A percentile compares a stretch with the other conserved stretches of the same genome.
These are phyloP conservation scores for Tephrocybe sp. DNA, from an alignment of 768 basidiomycete genomes.

Conservation along the genomic window DNA sequence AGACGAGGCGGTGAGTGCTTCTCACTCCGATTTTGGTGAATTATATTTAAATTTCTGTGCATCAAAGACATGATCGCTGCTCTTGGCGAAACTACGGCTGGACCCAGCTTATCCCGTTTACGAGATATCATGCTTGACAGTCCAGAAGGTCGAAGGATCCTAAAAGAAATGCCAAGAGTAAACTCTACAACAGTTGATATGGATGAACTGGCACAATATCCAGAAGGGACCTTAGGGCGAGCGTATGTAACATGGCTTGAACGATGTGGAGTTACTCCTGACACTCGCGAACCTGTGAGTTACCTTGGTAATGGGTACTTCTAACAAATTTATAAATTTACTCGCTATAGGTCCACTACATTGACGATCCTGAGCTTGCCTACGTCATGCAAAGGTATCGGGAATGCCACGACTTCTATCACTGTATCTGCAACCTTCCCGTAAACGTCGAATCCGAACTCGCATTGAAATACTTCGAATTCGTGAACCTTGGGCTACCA, in stretches of 20 bases:
- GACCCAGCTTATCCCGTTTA: conserved; percentile 69
- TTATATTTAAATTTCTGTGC: not conserved
- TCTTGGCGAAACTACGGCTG: conserved; percentile 90
- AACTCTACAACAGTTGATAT: conserved; percentile 77
- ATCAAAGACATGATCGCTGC: conserved; percentile 89
- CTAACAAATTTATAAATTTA: conserved; percentile 4
- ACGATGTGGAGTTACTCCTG: conserved; percentile 85
- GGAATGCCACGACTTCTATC: conserved; percentile 97
- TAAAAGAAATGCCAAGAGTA: conserved; percentile 81
- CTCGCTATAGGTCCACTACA: conserved; percentile 77
- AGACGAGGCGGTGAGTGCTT: conserved; percentile 73
- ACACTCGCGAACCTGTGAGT: conserved; percentile 84
- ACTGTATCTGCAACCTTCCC: conserved; percentile 85
- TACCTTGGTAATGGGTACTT: not conserved
- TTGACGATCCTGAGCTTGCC: conserved; percentile 92
- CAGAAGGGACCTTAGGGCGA: conserved; percentile 80
- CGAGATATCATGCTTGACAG: conserved; percentile 76
- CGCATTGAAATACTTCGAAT: conserved; percentile 93
- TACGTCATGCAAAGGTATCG: conserved; percentile 98
- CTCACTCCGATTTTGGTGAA: not conserved
- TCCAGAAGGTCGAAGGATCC: conserved; percentile 78
- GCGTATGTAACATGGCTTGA: conserved; percentile 91
- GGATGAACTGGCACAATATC: conserved; percentile 57
- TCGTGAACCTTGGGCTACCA: conserved; percentile 87
- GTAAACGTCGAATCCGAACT: conserved; percentile 91